These are phyloP conservation scores for Lipomyces orientalis DNA, from an alignment of 805 yeast species.

Conservation along the genomic window DNA sequence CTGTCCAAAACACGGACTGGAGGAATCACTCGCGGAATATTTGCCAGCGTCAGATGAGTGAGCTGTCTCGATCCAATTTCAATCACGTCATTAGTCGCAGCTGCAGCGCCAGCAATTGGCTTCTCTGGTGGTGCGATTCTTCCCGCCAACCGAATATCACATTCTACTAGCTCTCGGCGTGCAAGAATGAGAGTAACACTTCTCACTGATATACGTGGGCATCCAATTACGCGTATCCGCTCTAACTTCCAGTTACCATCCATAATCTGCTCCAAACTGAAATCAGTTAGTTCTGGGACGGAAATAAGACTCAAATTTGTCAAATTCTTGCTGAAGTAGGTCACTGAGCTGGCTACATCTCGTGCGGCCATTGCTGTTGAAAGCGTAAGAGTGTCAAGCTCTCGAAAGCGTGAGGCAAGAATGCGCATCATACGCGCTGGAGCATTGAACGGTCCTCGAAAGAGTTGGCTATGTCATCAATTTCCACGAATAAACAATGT, in stretches of 20 bases:
- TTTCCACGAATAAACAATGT: neutral
- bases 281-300: neutral
- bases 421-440: slow-evolving; percentile 7
- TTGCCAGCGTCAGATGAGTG: neutral
- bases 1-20: neutral
- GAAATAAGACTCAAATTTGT: neutral
- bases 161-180: slow-evolving; percentile 1
- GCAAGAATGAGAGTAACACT: neutral
- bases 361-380: neutral
- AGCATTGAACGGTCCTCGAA: neutral
- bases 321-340: slow-evolving; percentile 2
- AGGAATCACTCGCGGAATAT: slow-evolving; percentile 3
- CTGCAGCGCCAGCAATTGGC: neutral
- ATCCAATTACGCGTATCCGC: slow-evolving; percentile 4
- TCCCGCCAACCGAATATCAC: slow-evolving; percentile 2
- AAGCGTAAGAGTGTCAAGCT: neutral
- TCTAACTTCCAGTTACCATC: slow-evolving; percentile 7
- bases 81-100: neutral
- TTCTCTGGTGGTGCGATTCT: neutral
- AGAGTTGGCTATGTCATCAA: neutral
- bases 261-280: neutral
- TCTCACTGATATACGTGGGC: neutral
- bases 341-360: neutral
- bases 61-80: slow-evolving; percentile 2
- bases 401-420: slow-evolving; percentile 6